Base-by-base conservation (phyloP, 441 rosid genomes). In the Gossypium gossypioides region DNA sequence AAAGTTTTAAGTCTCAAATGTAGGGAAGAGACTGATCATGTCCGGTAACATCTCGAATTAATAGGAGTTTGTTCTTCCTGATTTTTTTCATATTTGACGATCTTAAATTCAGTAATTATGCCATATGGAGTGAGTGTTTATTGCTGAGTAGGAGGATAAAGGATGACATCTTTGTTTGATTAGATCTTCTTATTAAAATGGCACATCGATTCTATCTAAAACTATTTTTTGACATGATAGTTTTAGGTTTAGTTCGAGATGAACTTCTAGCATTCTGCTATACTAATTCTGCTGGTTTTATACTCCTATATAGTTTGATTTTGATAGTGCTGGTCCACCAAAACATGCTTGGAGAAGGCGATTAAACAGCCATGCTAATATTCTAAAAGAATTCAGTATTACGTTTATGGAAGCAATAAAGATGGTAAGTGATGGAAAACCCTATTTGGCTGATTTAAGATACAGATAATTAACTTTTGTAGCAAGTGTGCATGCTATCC, bases 341-440 rank as follows among this genome's bases (percentile, higher is more conserved):
- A 83, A 86, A 77, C 94, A 92, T 25, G 99, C 99, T 46, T 95
- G 97, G 99, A 91, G 99, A 84, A 88, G 97, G 85, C 88, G 89
- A 80, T 82, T 95, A 57, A 89, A 95, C 69, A 86, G 97, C 55
- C 97, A 92, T 81, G 99, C 99, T 6, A 91, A 92, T 86, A 79
- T 87, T 77, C 88, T 95, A 6, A 92, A 90, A 79, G 99, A 95
- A 72, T 95, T 95, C 71, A 95, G 82, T 74, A 84, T 95, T 48
- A 95, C 97, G 2, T 95, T 95, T 82, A 74, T 4, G 80, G 99
- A 95, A 82, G 99, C 99, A 63, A 80, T 95, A 79, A 89, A 89
- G 81, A 91, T 95, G 99, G 97, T 92, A 77, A 74, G 44, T 24
- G 54, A 21, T 44, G 7, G 9, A 13, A 21, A 44, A 4, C 10